These are phyloP conservation scores for Beta lomatogona DNA, from an alignment of 179 eudicot genomes.

Conservation along the genomic window DNA sequence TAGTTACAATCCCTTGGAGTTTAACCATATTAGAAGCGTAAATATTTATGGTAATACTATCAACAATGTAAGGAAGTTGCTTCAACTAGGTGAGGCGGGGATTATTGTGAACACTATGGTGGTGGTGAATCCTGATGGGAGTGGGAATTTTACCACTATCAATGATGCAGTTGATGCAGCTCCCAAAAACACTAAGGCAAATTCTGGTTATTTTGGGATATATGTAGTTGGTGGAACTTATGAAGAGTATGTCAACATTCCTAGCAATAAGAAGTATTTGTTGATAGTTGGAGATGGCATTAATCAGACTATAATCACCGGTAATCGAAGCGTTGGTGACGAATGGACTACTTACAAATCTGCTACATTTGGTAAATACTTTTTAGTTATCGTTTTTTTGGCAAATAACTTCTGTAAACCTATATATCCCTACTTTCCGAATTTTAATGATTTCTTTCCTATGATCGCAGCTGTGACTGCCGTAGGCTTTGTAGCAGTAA, in stretches of 20 bases:
- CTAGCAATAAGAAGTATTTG: conserved; percentile 34
- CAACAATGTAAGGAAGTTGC: conserved; percentile 19
- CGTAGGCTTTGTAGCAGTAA: conserved; percentile 42
- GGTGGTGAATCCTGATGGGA: conserved; percentile 42
- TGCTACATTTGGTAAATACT: conserved; percentile 45
- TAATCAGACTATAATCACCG: conserved; percentile 49
- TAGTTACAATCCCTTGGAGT: not conserved
- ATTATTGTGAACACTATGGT: conserved; percentile 34
- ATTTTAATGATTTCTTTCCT: not conserved
- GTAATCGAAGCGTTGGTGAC: conserved; percentile 36
- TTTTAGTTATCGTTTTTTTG: not conserved
- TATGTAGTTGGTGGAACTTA: conserved; percentile 43
- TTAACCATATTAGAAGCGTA: conserved; percentile 2
- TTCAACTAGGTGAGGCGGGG: conserved; percentile 15
- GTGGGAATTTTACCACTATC: conserved; percentile 40
- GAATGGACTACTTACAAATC: conserved; percentile 47
- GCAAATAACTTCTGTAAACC: not conserved
- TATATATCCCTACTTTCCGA: not conserved
- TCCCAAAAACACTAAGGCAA: conserved; percentile 30
- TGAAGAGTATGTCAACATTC: conserved; percentile 43
- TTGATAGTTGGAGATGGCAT: conserved; percentile 51
- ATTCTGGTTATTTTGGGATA: conserved; percentile 38
- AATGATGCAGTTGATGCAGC: conserved; percentile 44
- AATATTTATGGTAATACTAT: not conserved
- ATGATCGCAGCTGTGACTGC: conserved; percentile 45